A percentile compares a stretch with the other conserved stretches of the same genome.
These are phyloP conservation scores for Solanum megistacrolobum DNA, from an alignment of 257 asterid genomes.

Conservation along the genomic window DNA sequence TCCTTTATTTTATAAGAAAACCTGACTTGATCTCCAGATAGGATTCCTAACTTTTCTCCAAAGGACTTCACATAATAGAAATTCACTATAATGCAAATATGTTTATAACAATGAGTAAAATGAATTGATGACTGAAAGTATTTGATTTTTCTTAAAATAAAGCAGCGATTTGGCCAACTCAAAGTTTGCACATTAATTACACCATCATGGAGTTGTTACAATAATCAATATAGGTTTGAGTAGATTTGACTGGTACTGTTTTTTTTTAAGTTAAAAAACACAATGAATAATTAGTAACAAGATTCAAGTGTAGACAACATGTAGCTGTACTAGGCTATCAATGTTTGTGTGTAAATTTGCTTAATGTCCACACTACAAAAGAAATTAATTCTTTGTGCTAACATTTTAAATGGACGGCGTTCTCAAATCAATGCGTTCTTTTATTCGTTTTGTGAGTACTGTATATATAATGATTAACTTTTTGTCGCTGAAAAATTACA, in stretches of 20 bases:
- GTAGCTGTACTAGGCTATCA: not conserved
- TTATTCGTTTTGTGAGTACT: not conserved
- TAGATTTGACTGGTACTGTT: not conserved
- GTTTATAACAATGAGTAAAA: too few species aligned
- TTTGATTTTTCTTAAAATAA: not conserved
- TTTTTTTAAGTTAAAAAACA: not conserved
- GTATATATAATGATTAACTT: too few species aligned
- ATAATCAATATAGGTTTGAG: not conserved
- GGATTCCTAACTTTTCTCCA: too few species aligned
- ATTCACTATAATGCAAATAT: too few species aligned
- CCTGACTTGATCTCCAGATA: not conserved
- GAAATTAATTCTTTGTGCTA: not conserved
- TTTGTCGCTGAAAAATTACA: too few species aligned
- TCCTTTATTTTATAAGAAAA: too few species aligned
- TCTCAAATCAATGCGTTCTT: too few species aligned
- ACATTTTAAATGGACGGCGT: not conserved
- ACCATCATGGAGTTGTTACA: not conserved
- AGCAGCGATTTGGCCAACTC: not conserved
- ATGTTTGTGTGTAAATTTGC: not conserved
- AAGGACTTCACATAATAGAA: not conserved
- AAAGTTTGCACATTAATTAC: not conserved
- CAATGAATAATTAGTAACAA: not conserved
- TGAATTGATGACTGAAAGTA: not conserved
- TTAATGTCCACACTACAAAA: too few species aligned
- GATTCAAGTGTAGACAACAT: not conserved